Base-by-base conservation (phyloP, 768 basidiomycete genomes). In the Lactarius trivialis region DNA sequence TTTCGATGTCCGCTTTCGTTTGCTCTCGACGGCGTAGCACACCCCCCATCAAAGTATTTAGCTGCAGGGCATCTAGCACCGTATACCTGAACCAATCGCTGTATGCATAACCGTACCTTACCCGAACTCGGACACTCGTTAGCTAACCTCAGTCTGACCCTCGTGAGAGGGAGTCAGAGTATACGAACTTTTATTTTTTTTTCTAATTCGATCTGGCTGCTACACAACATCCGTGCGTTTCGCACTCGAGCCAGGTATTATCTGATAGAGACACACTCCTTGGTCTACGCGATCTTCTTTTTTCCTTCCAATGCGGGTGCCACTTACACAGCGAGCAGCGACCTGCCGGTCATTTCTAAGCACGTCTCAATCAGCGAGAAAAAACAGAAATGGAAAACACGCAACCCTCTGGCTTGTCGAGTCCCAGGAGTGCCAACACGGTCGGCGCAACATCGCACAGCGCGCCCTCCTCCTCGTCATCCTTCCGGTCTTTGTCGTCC, bases 391-490 rank as follows among this genome's bases (percentile, higher is more conserved):
- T 1, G 21, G 7, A 61, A 39, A 14, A 39, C 14, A 69, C 81
- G 69, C 60, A 30, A 85, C 86, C 86, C 70, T 89, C 79, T 3
- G 89, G 90, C 68, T 89, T 76, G 2, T 82, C 75, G 34, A 91
- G 71, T 39, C 88, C 85, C 81, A 96, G 76, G 41, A 96, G 73
- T 65, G 82, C 90, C 67, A 97, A 76, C 34, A 93, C 77, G 1
- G 94, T 96, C 39, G 93, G 94, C 9, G 94, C 93, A 56, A 96
- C 92, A 73, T 96, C 93, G 65, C 89, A 89, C 67, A 95, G 73
- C 49, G 92, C 89, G 24, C 90, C 90, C 53, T 78, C 80, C 68
- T 90, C 89, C 59, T 82, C 80, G 17, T 77, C 77, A 36, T 76
- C 79, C 36, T 75, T 79, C 12, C 76, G 79, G 71, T 81, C 73